phyloP scores from a whole-genome alignment of 2,329 filamentous ascomycete genomes.

The Tolypocladium capitatum region DNA sequence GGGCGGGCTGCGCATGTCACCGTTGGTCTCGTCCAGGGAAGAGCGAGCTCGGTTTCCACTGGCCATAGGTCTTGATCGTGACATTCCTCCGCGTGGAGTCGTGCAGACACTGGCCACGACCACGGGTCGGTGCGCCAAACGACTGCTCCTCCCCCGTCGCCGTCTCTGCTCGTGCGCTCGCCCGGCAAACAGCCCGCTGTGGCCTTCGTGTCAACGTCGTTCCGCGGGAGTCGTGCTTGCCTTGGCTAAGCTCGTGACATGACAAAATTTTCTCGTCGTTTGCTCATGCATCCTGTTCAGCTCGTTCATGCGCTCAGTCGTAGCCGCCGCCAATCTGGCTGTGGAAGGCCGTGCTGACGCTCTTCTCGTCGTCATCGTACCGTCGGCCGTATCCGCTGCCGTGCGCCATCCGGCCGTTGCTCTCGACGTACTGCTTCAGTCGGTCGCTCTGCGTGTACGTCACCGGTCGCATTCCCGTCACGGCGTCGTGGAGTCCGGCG shows the following conservation, averaged over 20 bases:
- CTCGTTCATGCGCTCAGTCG: slow-evolving; percentile 27
- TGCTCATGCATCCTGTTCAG: slow-evolving; percentile 12
- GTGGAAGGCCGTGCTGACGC: slow-evolving; percentile 90
- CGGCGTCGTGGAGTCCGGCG: slow-evolving; percentile 61
- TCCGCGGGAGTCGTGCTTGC: neutral
- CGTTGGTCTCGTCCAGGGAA: neutral
- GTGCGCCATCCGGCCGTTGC: slow-evolving; percentile 54
- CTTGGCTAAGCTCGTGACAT: neutral
- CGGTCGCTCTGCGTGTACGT: slow-evolving; percentile 58
- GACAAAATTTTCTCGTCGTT: slow-evolving; percentile 14
- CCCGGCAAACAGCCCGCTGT: neutral
- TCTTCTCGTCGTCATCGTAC: slow-evolving; percentile 88
- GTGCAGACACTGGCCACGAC: neutral
- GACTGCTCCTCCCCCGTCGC: neutral
- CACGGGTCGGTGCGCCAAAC: neutral
- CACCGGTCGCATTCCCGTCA: slow-evolving; percentile 49
- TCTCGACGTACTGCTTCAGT: slow-evolving; percentile 88
- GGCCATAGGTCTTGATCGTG: neutral
- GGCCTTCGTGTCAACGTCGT: neutral
- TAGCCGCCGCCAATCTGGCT: slow-evolving; percentile 69
- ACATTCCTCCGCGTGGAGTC: neutral
- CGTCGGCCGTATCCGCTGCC: slow-evolving; percentile 57
- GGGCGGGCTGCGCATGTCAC: neutral
- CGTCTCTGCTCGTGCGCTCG: neutral
- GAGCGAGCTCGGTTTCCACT: neutral